These are phyloP conservation scores for Chrysophaeum taylorii DNA, from an alignment of 352 stramenopile genomes.

Conservation along the genomic window DNA sequence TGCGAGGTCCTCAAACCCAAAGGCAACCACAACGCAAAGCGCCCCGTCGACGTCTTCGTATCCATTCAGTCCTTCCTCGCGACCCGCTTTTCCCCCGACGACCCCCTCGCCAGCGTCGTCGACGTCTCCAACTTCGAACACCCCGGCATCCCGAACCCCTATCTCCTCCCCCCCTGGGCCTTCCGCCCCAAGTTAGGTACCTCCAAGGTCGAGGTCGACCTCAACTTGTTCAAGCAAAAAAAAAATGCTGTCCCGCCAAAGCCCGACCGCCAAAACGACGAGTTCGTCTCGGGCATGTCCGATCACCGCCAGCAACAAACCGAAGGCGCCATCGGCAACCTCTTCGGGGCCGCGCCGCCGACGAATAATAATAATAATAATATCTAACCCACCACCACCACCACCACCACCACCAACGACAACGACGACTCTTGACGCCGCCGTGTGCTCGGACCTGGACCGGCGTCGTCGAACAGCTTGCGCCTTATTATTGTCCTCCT, in stretches of 20 bases:
- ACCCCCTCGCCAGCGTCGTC: background rate
- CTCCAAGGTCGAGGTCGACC: too few relatives aligned
- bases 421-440: too few relatives aligned
- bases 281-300: slow-evolving; percentile 7
- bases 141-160: too few relatives aligned
- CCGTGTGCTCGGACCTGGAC: too few relatives aligned
- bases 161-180: background rate
- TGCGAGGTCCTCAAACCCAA: too few relatives aligned
- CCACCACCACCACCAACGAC: too few relatives aligned
- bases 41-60: slow-evolving; percentile 86
- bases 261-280: background rate
- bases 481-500: too few relatives aligned
- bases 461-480: too few relatives aligned
- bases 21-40: too few relatives aligned
- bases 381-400: too few relatives aligned
- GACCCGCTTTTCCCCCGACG: slow-evolving; percentile 60
- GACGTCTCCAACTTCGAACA: too few relatives aligned
- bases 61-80: slow-evolving; percentile 89
- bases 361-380: background rate
- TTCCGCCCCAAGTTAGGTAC: too few relatives aligned
- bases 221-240: background rate
- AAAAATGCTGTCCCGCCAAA: background rate
- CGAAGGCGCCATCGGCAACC: background rate
- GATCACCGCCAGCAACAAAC: background rate
- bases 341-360: background rate